A percentile compares a stretch with the other conserved stretches of the same genome.
Evolutionary conservation across 1,284 basidiomycete genomes (phyloP).

Genomic region (Lentinula novae-zelandiae): DNA sequence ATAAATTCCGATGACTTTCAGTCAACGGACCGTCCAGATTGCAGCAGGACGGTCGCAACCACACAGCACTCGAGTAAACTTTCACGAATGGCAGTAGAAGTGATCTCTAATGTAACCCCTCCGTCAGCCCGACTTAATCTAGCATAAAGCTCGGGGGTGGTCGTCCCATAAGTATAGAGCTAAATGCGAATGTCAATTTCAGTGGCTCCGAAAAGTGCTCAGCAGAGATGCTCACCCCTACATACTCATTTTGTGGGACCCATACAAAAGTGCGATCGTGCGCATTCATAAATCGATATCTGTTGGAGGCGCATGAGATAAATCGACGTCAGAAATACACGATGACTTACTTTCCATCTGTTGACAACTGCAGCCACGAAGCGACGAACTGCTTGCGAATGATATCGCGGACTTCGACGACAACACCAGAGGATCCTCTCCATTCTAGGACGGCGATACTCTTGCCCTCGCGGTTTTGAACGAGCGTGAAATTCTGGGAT

Average conservation of each 20-base stretch:
- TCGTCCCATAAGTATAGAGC: slow-evolving; percentile 35
- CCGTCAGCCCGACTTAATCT: slow-evolving; percentile 36
- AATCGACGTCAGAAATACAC: not conserved
- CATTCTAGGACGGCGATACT: slow-evolving; percentile 22
- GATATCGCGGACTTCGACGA: slow-evolving; percentile 21
- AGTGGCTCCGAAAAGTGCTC: not conserved
- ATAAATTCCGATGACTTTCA: not conserved
- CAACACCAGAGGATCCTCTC: slow-evolving; percentile 19
- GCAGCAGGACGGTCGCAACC: slow-evolving; percentile 42
- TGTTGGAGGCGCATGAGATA: slow-evolving; percentile 21
- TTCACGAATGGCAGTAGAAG: slow-evolving; percentile 40
- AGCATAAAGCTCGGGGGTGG: slow-evolving; percentile 34
- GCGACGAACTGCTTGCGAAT: slow-evolving; percentile 23
- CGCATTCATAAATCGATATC: slow-evolving; percentile 33
- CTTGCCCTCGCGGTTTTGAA: slow-evolving; percentile 18
- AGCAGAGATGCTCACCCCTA: slow-evolving; percentile 29
- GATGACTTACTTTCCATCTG: slow-evolving; percentile 21
- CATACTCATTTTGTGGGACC: slow-evolving; percentile 35
- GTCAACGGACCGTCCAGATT: slow-evolving; percentile 47
- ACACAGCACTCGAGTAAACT: slow-evolving; percentile 40
- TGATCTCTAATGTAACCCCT: slow-evolving; percentile 39
- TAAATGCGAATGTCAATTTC: slow-evolving; percentile 19
- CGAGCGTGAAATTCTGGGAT: slow-evolving; percentile 16
- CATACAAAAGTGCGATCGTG: slow-evolving; percentile 34
- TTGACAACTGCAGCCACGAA: slow-evolving; percentile 21